A percentile compares a stretch with the other conserved stretches of the same genome.
These are phyloP conservation scores for Candida sp. DNA, from an alignment of 1,139 yeast genomes.

Conservation along the genomic window DNA sequence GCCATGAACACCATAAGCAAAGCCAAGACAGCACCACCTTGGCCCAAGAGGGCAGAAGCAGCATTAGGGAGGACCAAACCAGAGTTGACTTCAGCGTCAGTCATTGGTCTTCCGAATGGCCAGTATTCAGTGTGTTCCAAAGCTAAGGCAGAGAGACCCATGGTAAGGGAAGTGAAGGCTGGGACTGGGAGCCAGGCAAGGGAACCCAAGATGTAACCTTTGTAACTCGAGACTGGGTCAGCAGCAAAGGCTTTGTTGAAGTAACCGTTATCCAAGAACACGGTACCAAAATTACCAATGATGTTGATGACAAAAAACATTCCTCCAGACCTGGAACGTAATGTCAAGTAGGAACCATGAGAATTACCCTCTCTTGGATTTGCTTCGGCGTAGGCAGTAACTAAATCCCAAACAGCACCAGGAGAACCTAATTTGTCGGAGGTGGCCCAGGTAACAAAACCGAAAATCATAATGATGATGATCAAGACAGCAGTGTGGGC, in stretches of 20 bases:
- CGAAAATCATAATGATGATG: constrained; percentile 62
- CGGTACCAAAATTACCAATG: constrained; percentile 90
- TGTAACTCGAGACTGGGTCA: constrained; percentile 80
- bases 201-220: constrained; percentile 94
- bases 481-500: constrained; percentile 72
- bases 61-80: constrained; percentile 90
- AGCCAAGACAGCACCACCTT: constrained; percentile 85
- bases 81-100: constrained; percentile 71
- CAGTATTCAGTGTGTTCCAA: constrained; percentile 69
- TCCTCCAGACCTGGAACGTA: constrained; percentile 79
- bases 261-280: constrained; percentile 87
- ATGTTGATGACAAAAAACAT: constrained; percentile 83
- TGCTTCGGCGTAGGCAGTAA: constrained; percentile 58
- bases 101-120: constrained; percentile 75
- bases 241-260: constrained; percentile 93
- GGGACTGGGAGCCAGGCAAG: constrained; percentile 93
- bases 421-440: constrained; percentile 75
- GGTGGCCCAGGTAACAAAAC: constrained; percentile 68
- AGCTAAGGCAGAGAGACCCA: constrained; percentile 83
- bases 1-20: constrained; percentile 83
- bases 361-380: constrained; percentile 78
- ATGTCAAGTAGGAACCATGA: constrained; percentile 78
- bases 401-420: constrained; percentile 73
- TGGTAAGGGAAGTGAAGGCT: constrained; percentile 76
- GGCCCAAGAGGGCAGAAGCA: constrained; percentile 83